Base-by-base conservation (phyloP, 306 rosid genomes). In the Glycine tomentella region DNA sequence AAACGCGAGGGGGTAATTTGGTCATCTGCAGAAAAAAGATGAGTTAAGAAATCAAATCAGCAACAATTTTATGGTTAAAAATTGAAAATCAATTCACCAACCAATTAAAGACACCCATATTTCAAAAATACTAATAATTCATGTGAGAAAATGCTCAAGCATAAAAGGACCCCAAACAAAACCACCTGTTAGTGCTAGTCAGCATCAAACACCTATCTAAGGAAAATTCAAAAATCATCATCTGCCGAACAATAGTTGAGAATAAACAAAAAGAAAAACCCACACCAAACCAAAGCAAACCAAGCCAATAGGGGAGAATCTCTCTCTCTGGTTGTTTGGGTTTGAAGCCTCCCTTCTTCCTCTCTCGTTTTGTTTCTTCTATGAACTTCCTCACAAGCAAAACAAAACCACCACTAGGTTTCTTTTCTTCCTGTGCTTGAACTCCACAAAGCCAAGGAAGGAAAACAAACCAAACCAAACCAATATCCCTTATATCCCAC, bases 311-410 rank as follows among this genome's bases (percentile, higher is more conserved):
- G 80, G 69, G 49, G 49, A 83, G 89, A 84, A 87, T 82, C 83
- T 87, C 85, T 87, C 85, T 87, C 88, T 86, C 78, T 85, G 80
- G 73, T 89, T 86, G 89, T 86, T 88, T 87, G 90, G 69, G 69
- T 84, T 85, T 82, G 86, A 84, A 81, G 89, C 81, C 56, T 83
- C 61, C 71, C 31, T 25, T 25, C 31, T 45, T 55, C 53, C 89
- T 20, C 34, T 68, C n/a, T 38, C 4, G 11, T 68, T 68, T 69
- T 46, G 58, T 49, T 81, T 63, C 46, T 82, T 62, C 65, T 68
- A 52, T 69, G 9, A 75, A 69, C 69, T 44, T 69, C 80, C 79
- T 62, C 63, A 9, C 36, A 56, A 68, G 69, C 53, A 67, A 79
- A 75, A 38, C 69, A 74, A 80, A 79, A 81, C 84, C 68, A 66